phyloP scores from a whole-genome alignment of 257 asterid genomes.

The Jasminum sambac region DNA sequence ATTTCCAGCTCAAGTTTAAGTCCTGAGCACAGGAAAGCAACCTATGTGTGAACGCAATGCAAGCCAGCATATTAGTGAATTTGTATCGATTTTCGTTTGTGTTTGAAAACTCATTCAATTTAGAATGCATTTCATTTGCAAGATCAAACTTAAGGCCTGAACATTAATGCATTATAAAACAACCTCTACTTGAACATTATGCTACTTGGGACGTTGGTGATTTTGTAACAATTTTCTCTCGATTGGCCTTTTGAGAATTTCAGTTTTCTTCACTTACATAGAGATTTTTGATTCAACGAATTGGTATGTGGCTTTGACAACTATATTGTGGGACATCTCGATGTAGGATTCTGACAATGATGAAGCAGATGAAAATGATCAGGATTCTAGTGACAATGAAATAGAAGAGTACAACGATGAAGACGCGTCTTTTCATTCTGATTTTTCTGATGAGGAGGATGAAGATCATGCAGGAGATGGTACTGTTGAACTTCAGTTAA shows the following conservation, averaged over 20 bases:
- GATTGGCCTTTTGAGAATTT: slow-evolving; percentile 10
- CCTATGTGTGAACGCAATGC: neutral
- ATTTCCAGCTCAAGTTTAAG: neutral
- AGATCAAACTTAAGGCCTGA: neutral
- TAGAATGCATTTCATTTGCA: neutral
- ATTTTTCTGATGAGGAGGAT: slow-evolving; percentile 48
- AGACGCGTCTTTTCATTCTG: slow-evolving; percentile 32
- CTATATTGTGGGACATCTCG: slow-evolving; percentile 6
- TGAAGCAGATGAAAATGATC: slow-evolving; percentile 34
- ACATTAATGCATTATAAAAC: neutral
- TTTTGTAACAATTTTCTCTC: slow-evolving; percentile 9
- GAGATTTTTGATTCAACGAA: neutral
- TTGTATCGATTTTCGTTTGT: neutral
- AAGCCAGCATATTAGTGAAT: neutral
- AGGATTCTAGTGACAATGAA: slow-evolving; percentile 30
- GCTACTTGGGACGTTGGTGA: neutral
- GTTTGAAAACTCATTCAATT: too few species aligned
- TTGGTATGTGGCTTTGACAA: neutral
- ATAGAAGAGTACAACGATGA: slow-evolving; percentile 28
- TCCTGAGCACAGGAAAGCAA: neutral
- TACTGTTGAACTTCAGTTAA: slow-evolving; percentile 10
- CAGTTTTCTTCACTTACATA: neutral
- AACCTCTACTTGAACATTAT: neutral
- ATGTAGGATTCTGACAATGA: slow-evolving; percentile 58
- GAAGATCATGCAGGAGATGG: slow-evolving; percentile 43